phyloP scores from a whole-genome alignment of 140 eudicot species.

The Bidens hawaiensis region DNA sequence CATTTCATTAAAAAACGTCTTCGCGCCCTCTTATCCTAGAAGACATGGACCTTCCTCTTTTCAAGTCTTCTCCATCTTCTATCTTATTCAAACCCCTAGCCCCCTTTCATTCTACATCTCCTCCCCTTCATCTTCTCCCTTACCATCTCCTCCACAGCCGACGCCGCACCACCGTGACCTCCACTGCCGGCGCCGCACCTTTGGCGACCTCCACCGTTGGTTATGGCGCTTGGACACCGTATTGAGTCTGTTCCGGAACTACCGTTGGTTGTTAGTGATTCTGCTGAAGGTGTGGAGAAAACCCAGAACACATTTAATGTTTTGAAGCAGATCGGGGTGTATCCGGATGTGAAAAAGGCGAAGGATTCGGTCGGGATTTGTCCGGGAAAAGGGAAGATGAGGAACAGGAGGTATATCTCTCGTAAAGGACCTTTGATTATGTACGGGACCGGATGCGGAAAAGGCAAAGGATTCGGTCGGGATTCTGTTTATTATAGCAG shows the following conservation, averaged over 20 bases:
- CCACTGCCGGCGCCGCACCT: too few species aligned
- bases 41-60: too few species aligned
- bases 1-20: too few species aligned
- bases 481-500: too few species aligned
- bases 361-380: constrained; percentile 53
- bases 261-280: constrained; percentile 52
- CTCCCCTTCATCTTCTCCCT: too few species aligned
- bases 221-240: constrained; percentile 57
- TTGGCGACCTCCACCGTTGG: constrained; percentile 53
- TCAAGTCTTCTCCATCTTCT: too few species aligned
- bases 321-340: constrained; percentile 53
- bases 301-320: constrained; percentile 44
- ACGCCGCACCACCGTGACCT: too few species aligned
- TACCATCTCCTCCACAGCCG: too few species aligned
- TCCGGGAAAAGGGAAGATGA: constrained; percentile 62
- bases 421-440: constrained; percentile 65
- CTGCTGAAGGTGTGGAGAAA: constrained; percentile 58
- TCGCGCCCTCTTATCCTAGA: too few species aligned
- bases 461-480: too few species aligned
- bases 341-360: constrained; percentile 57
- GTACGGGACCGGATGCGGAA: constrained; percentile 57
- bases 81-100: too few species aligned
- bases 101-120: too few species aligned
- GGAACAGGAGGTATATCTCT: constrained; percentile 53
- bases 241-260: constrained; percentile 60